A percentile compares a stretch with the other conserved stretches of the same genome.
phyloP scores from a whole-genome alignment of 805 yeast species.

The Ogataea siamensis region DNA sequence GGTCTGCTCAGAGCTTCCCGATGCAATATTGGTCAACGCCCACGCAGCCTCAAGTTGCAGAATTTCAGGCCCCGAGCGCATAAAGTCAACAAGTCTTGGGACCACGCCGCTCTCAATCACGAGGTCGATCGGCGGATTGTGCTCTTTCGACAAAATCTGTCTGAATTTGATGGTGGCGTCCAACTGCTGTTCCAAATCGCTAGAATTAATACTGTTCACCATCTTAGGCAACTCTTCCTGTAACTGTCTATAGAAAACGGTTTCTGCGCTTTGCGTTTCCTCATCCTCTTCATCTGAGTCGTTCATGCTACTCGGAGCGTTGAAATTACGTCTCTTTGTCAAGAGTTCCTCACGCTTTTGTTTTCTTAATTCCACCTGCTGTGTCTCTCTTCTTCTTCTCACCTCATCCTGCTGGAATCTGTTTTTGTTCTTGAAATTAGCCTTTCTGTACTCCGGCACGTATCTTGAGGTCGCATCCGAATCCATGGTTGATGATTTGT shows the following conservation, averaged over 20 bases:
- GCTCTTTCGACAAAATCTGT: constrained; percentile 89
- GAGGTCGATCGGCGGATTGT: constrained; percentile 92
- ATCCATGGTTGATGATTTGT: constrained; percentile 51
- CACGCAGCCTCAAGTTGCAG: constrained; percentile 97
- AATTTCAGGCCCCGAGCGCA: constrained; percentile 78
- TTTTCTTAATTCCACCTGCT: constrained; percentile 94
- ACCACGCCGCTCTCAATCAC: constrained; percentile 94
- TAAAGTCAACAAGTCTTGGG: constrained; percentile 83
- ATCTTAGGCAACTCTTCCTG: constrained; percentile 76
- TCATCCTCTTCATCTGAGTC: constrained; percentile 56
- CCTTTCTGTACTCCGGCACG: constrained; percentile 96
- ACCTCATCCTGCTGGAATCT: constrained; percentile 93
- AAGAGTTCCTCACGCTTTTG: constrained; percentile 94
- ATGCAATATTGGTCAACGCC: constrained; percentile 98
- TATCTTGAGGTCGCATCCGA: constrained; percentile 71
- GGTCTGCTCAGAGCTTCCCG: constrained; percentile 89
- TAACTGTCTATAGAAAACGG: constrained; percentile 44
- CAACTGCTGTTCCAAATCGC: constrained; percentile 75
- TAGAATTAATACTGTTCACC: constrained; percentile 76
- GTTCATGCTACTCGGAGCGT: constrained; percentile 40
- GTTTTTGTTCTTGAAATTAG: constrained; percentile 91
- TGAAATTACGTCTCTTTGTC: constrained; percentile 87
- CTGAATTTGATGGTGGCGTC: constrained; percentile 91
- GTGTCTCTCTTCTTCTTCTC: constrained; percentile 96
- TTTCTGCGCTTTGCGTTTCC: constrained; percentile 31